Evolutionary conservation across 345 rosid species (phyloP).

Genomic region (Noccaea bulbosa): DNA sequence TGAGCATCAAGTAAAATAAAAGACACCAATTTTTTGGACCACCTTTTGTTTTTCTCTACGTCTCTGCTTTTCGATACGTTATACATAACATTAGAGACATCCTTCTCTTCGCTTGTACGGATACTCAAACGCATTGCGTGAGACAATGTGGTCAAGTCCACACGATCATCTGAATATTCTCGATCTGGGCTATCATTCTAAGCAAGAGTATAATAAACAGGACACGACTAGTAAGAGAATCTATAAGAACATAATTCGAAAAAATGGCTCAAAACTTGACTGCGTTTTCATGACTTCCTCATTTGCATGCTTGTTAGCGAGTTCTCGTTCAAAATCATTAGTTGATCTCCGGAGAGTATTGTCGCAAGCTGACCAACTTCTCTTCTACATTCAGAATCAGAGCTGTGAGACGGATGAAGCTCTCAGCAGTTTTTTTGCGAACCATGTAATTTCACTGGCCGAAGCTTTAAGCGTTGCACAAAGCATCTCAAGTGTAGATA

Average conservation of each 20-base stretch:
- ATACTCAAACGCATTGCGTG: conserved; percentile 69
- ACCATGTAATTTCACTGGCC: too few relatives aligned
- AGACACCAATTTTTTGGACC: too few relatives aligned
- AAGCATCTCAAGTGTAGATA: too few relatives aligned
- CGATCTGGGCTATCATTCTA: conserved; percentile 88
- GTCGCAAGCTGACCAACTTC: too few relatives aligned
- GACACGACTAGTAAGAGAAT: background rate
- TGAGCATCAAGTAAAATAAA: too few relatives aligned
- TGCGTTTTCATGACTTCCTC: conserved; percentile 85
- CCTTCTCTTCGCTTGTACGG: conserved; percentile 69
- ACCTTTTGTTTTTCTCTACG: too few relatives aligned
- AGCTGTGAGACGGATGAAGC: too few relatives aligned
- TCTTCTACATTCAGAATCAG: too few relatives aligned
- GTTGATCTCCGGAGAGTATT: too few relatives aligned
- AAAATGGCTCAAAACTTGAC: conserved; percentile 53
- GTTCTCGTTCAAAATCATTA: conserved; percentile 62
- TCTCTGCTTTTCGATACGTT: too few relatives aligned
- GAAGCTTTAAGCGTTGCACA: too few relatives aligned
- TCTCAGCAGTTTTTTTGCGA: too few relatives aligned
- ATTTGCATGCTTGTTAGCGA: conserved; percentile 57
- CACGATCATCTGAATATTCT: conserved; percentile 84
- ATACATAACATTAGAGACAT: conserved; percentile 69
- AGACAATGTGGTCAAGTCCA: conserved; percentile 81
- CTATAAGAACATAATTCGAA: background rate
- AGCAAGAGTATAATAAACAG: conserved; percentile 23